Base-by-base conservation (phyloP, 768 basidiomycete genomes). In the Podaxis carcinomalis region DNA sequence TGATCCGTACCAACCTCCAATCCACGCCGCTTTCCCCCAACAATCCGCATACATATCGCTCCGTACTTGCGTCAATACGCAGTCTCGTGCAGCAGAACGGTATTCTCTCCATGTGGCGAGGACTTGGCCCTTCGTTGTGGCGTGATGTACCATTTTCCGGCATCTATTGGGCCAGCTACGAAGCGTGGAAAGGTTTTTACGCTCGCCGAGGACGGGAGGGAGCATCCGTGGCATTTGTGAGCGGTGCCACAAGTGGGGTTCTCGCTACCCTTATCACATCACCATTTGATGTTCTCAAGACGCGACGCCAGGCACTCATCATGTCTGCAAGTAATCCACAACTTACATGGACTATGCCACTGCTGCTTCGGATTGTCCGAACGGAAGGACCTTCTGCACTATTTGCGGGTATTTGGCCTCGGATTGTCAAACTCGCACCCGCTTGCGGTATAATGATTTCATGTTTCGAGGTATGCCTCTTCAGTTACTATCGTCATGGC, bases 361-460 rank as follows among this genome's bases (percentile, higher is more conserved):
- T 97, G 5, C 74, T 92, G 37, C 63, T 82, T 62, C 83, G 85
- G 60, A 88, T 98, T 47, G 68, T 93, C 37, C 83, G 80, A 59
- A 88, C 83, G 3, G 97, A 99, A 71, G 97, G 97, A 1, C 63
- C 77, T 4, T 73, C 82, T 7, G 90, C 92, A 1, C 75, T 98
- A 52, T 96, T 90, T 70, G 87, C 92, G 36, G 97, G 97, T 0
- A 75, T 93, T 42, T 73, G 87, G 6, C 96, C 96, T 54, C 87
- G 97, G 40, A 86, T 95, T 56, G 93, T 87, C 46, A 99, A 98
- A 74, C 96, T 97, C 64, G 93, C 93, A 10, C 97, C 97, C 40
- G 97, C 96, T 44, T 99, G 97, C 73, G 96, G 96, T 23, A 89
- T 99, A 65, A 98, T 98, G 96, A 97, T 98, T 71, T 86, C 92